Evolutionary conservation across 352 stramenopile genomes (phyloP).

Genomic region (Pythium folliculosum): DNA sequence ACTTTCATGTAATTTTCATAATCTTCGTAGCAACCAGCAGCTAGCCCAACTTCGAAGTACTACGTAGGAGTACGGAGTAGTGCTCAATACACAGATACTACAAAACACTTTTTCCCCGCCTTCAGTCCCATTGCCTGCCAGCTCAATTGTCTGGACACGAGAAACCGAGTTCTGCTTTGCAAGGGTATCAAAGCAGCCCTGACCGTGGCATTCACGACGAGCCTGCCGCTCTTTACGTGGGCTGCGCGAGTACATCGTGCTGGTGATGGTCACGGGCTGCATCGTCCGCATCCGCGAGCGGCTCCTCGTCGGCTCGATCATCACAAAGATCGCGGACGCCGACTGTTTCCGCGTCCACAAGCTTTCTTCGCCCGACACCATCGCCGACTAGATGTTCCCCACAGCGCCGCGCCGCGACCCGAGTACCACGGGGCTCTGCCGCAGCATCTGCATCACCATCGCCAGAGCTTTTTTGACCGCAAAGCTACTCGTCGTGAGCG

Average conservation of each 20-base stretch:
- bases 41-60: too few species aligned
- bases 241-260: constrained; percentile 20
- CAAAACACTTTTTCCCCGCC: too few species aligned
- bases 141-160: too few species aligned
- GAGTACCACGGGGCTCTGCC: constrained; percentile 23
- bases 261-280: constrained; percentile 11
- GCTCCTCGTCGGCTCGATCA: constrained; percentile 20
- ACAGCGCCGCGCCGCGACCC: constrained; percentile 24
- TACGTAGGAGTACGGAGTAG: too few species aligned
- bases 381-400: constrained; percentile 26
- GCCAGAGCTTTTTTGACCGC: constrained; percentile 45
- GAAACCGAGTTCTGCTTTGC: too few species aligned
- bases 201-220: background rate
- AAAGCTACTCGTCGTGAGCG: constrained; percentile 34
- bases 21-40: too few species aligned
- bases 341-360: constrained; percentile 9
- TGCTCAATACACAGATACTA: too few species aligned
- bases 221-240: constrained; percentile 19
- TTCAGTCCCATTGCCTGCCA: too few species aligned
- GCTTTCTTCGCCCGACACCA: constrained; percentile 30
- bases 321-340: constrained; percentile 20
- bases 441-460: constrained; percentile 26
- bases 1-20: too few species aligned
- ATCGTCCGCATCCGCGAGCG: constrained; percentile 18
- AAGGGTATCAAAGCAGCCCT: too few species aligned